Evolutionary conservation across 2,329 filamentous ascomycete species (phyloP).

Genomic region (Didymellaceae sp.): DNA sequence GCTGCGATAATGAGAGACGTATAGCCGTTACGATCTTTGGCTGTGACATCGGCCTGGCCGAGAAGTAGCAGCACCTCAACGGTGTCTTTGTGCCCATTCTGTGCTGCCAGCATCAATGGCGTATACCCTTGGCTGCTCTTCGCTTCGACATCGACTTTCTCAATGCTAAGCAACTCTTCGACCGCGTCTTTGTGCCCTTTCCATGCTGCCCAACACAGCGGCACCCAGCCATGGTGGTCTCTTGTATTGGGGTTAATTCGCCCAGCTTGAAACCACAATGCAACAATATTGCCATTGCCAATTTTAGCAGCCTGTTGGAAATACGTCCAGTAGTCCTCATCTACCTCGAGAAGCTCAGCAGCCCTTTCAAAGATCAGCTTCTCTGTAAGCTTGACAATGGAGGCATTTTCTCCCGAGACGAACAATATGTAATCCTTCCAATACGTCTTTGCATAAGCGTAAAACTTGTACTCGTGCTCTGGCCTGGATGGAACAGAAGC

Average conservation of each 20-base stretch:
- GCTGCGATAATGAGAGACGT: not conserved
- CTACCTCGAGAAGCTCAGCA: not conserved
- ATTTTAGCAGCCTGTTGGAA: not conserved
- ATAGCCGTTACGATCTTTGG: not conserved
- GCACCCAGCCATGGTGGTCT: not conserved
- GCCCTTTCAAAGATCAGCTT: not conserved
- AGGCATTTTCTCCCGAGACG: conserved; percentile 11
- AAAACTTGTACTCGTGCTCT: conserved; percentile 12
- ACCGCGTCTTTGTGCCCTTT: not conserved
- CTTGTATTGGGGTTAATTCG: not conserved
- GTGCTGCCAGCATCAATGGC: not conserved
- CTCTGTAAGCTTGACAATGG: conserved; percentile 10
- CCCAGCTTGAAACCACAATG: not conserved
- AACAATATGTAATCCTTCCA: conserved; percentile 19
- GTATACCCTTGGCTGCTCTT: not conserved
- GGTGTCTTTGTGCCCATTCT: not conserved
- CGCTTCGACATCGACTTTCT: not conserved
- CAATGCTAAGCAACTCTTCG: not conserved
- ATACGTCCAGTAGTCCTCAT: not conserved
- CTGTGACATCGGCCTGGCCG: not conserved
- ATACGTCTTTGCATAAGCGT: conserved; percentile 22
- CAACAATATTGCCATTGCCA: not conserved
- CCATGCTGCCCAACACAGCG: conserved; percentile 10
- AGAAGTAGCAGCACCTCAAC: not conserved
- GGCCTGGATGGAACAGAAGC: not conserved